Base-by-base conservation (phyloP, 2,329 filamentous ascomycete species). In the Penicillium brevicompactum region DNA sequence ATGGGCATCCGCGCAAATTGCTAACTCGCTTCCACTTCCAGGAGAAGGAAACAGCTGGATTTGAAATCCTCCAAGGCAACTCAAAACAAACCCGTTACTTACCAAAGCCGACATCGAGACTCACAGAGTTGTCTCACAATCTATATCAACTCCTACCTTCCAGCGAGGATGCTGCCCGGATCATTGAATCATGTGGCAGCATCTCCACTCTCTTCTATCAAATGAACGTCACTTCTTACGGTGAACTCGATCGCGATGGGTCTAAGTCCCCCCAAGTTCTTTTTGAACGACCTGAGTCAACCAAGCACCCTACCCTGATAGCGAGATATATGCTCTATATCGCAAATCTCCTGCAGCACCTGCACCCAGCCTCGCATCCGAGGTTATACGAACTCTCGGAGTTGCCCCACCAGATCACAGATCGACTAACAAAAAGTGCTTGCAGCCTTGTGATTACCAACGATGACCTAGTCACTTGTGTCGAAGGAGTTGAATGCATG, bases 321-420 rank as follows among this genome's bases (percentile, higher is more conserved):
- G 80, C 80, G 2, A 77, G 74, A 53, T 72, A 76, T 6, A 72
- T 84, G 21, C 70, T 84, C 10, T 75, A 80, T 27, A 58, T 83
- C 4, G 72, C 73, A 2, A 70, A 76, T 11, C 78, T 74, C 53
- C 70, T 83, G 10, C 81, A 83, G 64, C 76, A 79, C 30, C 65
- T 81, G 31, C 71, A 75, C 1, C 75, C 75, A 0, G 16, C 37
- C 30, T 38, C 34, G 2, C 14, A 42, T 3, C 42, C 13, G 37
- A 37, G 24, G 2, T 51, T 56, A 4, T 30, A 49, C 55, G 56
- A 31, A 67, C 68, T 16, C 58, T 72, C 55, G 27, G 42, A 62
- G 38, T 38, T 49, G 27, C 62, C 46, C 8, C 57, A 47, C 11
- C 40, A 8, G 3, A 64, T 76, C 43, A 73, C 72, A 64, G 49